phyloP scores from a whole-genome alignment of 352 stramenopile species.

The Phytophthora ohioensis region DNA sequence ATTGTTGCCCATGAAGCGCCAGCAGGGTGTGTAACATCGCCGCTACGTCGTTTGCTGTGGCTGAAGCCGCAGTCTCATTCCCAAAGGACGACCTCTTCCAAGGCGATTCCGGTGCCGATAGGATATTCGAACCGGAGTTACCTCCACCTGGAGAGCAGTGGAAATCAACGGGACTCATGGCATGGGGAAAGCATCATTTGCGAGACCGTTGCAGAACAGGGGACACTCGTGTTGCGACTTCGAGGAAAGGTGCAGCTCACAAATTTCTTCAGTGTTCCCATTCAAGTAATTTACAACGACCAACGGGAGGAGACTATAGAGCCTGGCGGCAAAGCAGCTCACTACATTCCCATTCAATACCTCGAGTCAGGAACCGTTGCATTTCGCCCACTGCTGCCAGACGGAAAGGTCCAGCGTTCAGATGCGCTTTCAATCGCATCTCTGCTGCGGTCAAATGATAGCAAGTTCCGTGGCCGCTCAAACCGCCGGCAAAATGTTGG shows the following conservation, averaged over 20 bases:
- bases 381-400: slow-evolving; percentile 69
- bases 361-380: slow-evolving; percentile 75
- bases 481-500: slow-evolving; percentile 58
- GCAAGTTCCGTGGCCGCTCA: slow-evolving; percentile 28
- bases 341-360: slow-evolving; percentile 87
- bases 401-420: slow-evolving; percentile 70
- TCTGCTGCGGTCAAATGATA: slow-evolving; percentile 58
- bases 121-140: slow-evolving; percentile 89
- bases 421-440: slow-evolving; percentile 64
- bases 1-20: slow-evolving; percentile 87
- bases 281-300: slow-evolving; percentile 84
- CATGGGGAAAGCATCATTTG: slow-evolving; percentile 86
- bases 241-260: slow-evolving; percentile 82
- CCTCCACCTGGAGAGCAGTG: slow-evolving; percentile 78
- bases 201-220: slow-evolving; percentile 87
- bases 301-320: slow-evolving; percentile 62
- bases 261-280: slow-evolving; percentile 76
- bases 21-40: slow-evolving; percentile 82
- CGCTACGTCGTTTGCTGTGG: slow-evolving; percentile 78
- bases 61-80: slow-evolving; percentile 73
- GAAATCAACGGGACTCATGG: slow-evolving; percentile 69
- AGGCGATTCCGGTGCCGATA: slow-evolving; percentile 88
- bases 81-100: slow-evolving; percentile 47
- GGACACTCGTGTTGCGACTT: slow-evolving; percentile 81
- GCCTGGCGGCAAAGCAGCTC: slow-evolving; percentile 51